Evolutionary conservation across 1,284 basidiomycete species (phyloP), one percentile per base, ranked within the genome.

Genomic region (Heterobasidion parviporum): DNA sequence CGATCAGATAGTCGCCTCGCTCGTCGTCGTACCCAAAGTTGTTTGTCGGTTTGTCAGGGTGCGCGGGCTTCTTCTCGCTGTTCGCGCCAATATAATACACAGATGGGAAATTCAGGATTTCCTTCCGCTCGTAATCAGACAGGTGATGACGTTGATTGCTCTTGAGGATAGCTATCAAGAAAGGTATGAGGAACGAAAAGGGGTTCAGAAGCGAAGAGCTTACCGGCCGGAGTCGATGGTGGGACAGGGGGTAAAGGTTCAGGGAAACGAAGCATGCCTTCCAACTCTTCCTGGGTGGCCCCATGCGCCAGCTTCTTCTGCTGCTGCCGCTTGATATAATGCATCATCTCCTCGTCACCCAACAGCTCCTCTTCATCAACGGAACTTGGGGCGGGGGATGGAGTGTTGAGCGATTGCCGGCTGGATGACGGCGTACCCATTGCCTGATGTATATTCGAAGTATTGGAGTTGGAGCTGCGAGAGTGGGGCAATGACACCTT

Each of bases 1-100:
- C 83, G 54, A 99, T 86, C 8, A 89, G 83, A 66, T 99, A 99
- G 72, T 99, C 97, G 36, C 97, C 97, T 18, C 97, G 87, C 50
- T 99, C 97, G 68, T 99, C 97, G 68, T 99, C 97, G 66, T 96
- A 99, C 36, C 97, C 92, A 66, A 90, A 85, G 69, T 99, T 99
- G 70, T 95, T 96, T 15, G 83, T 81, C 2, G 87, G 71, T 61
- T 83, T 81, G 53, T 93, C 87, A 6, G 77, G 73, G 36, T 82
- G 83, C 0, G 91, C 90, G 58, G 74, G 76, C 67, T 92, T 92
- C 77, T 95, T 95, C 66, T 83, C 83, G 66, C 86, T 89, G 56
- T 80, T 79, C 12, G 83, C 81, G 35, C 96, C 96, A 56, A 89
- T 78, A 67, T 79, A 98, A 72, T 92, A 98, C 48, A 98, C 85